A percentile compares a stretch with the other conserved stretches of the same genome.
These are phyloP conservation scores for Dactylellina cionopaga DNA, from an alignment of 2,329 filamentous ascomycete species.

Conservation along the genomic window DNA sequence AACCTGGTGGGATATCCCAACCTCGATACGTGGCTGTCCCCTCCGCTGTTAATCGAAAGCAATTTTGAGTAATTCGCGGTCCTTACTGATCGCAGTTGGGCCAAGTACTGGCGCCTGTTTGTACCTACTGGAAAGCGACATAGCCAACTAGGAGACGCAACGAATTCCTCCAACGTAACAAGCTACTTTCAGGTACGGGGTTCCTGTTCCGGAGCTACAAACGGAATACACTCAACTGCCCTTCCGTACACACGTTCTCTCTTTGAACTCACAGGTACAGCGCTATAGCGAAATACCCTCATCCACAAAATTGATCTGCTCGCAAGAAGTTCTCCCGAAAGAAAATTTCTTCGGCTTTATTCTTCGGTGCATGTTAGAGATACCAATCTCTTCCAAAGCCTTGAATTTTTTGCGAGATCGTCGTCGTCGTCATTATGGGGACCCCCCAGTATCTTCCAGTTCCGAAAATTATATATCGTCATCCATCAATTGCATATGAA, in stretches of 20 bases:
- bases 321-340: slow-evolving; percentile 23
- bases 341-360: slow-evolving; percentile 9
- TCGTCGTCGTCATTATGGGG: slow-evolving; percentile 41
- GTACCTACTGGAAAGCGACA: slow-evolving; percentile 47
- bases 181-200: slow-evolving; percentile 21
- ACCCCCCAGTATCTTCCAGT: too few species aligned
- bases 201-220: slow-evolving; percentile 38
- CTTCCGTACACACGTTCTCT: neutral
- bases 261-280: neutral
- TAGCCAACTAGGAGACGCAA: slow-evolving; percentile 33
- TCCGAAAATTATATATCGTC: slow-evolving; percentile 20
- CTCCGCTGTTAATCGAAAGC: neutral
- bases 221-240: slow-evolving; percentile 12
- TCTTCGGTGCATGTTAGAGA: slow-evolving; percentile 9
- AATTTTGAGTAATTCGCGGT: slow-evolving; percentile 11
- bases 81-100: slow-evolving; percentile 22
- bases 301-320: slow-evolving; percentile 14
- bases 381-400: slow-evolving; percentile 8
- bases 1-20: slow-evolving; percentile 27
- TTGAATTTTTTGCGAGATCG: slow-evolving; percentile 8
- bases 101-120: slow-evolving; percentile 47
- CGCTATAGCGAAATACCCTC: slow-evolving; percentile 8
- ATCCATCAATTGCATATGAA: too few species aligned
- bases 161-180: slow-evolving; percentile 50
- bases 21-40: slow-evolving; percentile 40